These are phyloP conservation scores for Logfia minima DNA, from an alignment of 129 eudicot genomes.

Conservation along the genomic window DNA sequence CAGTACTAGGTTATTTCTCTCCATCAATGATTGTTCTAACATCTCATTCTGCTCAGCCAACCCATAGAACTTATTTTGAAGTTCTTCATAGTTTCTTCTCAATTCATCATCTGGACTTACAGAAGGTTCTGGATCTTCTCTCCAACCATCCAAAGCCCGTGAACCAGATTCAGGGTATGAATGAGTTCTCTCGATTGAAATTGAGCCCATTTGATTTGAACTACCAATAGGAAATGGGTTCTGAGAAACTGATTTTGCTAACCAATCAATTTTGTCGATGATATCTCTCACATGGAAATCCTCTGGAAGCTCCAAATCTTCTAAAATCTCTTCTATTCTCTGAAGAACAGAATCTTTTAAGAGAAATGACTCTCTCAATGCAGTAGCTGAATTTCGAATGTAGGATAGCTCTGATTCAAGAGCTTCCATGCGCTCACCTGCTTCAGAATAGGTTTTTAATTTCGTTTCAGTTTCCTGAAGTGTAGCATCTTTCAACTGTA, in stretches of 20 bases:
- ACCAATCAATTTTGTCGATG: constrained; percentile 86
- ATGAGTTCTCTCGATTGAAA: constrained; percentile 47
- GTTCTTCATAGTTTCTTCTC: constrained; percentile 67
- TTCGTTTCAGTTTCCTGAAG: constrained; percentile 74
- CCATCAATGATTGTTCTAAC: constrained; percentile 96
- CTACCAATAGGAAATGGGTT: constrained; percentile 49
- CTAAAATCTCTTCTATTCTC: constrained; percentile 85
- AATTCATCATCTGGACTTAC: constrained; percentile 54
- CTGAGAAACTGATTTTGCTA: constrained; percentile 71
- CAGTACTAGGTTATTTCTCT: constrained; percentile 81
- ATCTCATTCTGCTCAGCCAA: constrained; percentile 98
- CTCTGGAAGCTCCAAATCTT: constrained; percentile 90
- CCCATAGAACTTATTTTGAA: constrained; percentile 76
- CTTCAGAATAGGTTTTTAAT: constrained; percentile 78
- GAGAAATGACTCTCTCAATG: constrained; percentile 87
- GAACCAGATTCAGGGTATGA: constrained; percentile 60
- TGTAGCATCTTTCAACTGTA: constrained; percentile 67
- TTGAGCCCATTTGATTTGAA: constrained; percentile 57
- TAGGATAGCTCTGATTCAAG: constrained; percentile 96
- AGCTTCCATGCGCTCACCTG: constrained; percentile 99
- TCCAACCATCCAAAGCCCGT: constrained; percentile 51
- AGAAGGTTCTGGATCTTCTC: constrained; percentile 53
- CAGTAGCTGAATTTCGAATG: constrained; percentile 98
- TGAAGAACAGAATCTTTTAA: constrained; percentile 90
- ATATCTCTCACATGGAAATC: constrained; percentile 74